Conservation (phyloP, 1,284 basidiomycete species). For the Sutorius eximius region DNA sequence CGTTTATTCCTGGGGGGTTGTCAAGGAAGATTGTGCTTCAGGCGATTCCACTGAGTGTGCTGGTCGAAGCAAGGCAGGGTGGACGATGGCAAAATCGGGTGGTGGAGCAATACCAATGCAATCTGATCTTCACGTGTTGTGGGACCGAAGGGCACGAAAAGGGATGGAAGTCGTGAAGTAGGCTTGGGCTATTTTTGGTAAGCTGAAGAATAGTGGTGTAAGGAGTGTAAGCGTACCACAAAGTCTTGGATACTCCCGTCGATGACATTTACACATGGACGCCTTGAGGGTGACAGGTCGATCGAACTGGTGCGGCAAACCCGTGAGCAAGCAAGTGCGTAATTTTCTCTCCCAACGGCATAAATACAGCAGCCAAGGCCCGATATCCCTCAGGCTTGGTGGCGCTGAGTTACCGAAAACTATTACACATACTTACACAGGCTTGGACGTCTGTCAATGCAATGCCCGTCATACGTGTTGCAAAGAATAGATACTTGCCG, state of each 20-base stretch:
- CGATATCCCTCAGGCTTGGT: background rate
- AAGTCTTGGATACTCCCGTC: background rate
- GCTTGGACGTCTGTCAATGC: background rate
- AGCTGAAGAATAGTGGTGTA: background rate
- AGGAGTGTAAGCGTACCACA: background rate
- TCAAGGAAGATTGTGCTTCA: slow-evolving; percentile 32
- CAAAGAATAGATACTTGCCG: background rate
- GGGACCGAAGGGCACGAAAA: slow-evolving; percentile 8
- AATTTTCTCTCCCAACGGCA: background rate
- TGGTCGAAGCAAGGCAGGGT: slow-evolving; percentile 6
- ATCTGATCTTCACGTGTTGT: slow-evolving; percentile 29
- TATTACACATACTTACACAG: too few species aligned
- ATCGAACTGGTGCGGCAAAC: background rate
- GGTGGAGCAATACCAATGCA: slow-evolving; percentile 18
- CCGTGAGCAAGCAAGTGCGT: background rate
- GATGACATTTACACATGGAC: background rate
- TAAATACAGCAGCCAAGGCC: background rate
- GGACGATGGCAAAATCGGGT: background rate
- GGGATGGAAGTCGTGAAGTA: background rate
- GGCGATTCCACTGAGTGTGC: slow-evolving; percentile 21
- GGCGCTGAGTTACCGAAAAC: background rate
- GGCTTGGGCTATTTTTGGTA: background rate
- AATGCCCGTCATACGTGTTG: background rate
- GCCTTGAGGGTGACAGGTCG: background rate
- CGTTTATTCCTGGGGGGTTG: slow-evolving; percentile 28